phyloP scores from a whole-genome alignment of 1,284 basidiomycete species.

The Moniliella sp. region DNA sequence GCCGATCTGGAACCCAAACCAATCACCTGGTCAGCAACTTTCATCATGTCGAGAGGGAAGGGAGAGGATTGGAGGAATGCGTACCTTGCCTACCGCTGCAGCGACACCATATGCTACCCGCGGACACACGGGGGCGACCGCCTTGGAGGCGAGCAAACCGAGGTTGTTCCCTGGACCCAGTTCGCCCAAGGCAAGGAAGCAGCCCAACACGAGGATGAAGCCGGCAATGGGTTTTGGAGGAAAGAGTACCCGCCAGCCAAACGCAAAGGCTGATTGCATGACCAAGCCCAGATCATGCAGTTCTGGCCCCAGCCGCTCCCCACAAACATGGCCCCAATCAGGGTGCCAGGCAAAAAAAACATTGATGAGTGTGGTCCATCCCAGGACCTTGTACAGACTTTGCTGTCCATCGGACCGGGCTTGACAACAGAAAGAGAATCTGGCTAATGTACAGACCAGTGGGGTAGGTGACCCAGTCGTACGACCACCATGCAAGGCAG shows the following conservation, averaged over 20 bases:
- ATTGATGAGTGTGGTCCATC: constrained; percentile 36
- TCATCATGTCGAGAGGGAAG: no score
- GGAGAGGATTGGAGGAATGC: no score
- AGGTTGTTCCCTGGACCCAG: constrained; percentile 38
- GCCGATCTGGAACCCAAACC: no score
- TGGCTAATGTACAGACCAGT: constrained; percentile 55
- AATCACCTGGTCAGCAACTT: no score
- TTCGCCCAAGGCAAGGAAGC: constrained; percentile 70
- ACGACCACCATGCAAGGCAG: constrained; percentile 59
- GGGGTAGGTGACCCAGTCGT: constrained; percentile 43
- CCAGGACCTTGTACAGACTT: constrained; percentile 7
- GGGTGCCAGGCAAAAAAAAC: constrained; percentile 43
- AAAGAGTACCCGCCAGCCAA: constrained; percentile 36
- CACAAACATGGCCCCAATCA: constrained; percentile 52
- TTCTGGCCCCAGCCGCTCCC: constrained; percentile 32
- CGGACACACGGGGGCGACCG: constrained; percentile 12
- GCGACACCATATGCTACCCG: constrained; percentile 22
- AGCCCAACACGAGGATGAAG: constrained; percentile 53
- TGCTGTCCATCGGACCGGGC: no score
- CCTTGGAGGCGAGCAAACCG: constrained; percentile 20
- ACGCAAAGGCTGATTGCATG: constrained; percentile 39
- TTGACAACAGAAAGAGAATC: no score
- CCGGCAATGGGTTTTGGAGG: constrained; percentile 39
- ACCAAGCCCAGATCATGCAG: constrained; percentile 20
- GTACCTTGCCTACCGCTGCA: constrained; percentile 64